Percentiles rank a stretch among this genome's conserved stretches.
Conservation (phyloP, 2,329 filamentous ascomycete genomes). For the Zopfia rhizophila region DNA sequence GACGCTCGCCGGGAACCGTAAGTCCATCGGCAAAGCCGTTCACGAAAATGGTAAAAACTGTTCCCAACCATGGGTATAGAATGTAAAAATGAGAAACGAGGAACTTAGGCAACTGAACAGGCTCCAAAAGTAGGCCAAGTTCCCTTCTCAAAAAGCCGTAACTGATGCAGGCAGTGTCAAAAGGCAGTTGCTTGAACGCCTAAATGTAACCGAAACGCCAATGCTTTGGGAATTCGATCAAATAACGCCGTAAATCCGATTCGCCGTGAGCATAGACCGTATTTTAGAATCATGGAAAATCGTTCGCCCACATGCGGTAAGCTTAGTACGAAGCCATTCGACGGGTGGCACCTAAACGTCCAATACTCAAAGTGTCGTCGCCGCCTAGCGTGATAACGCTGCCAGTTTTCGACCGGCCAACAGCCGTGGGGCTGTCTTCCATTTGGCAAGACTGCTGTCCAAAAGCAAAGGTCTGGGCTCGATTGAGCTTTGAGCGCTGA, state of each 20-base stretch:
- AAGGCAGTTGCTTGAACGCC: slow-evolving; percentile 50
- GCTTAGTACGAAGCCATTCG: slow-evolving; percentile 53
- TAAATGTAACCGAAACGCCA: slow-evolving; percentile 43
- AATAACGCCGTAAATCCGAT: slow-evolving; percentile 50
- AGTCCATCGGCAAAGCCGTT: slow-evolving; percentile 40
- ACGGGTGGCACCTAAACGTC: slow-evolving; percentile 46
- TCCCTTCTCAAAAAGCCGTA: slow-evolving; percentile 31
- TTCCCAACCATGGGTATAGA: slow-evolving; percentile 41
- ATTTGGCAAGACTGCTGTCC: slow-evolving; percentile 73
- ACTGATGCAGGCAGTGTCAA: slow-evolving; percentile 35
- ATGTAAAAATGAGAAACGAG: slow-evolving; percentile 39
- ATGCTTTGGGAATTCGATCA: slow-evolving; percentile 42
- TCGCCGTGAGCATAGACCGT: slow-evolving; percentile 45
- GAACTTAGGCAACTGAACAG: slow-evolving; percentile 28
- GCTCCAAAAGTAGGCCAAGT: slow-evolving; percentile 27
- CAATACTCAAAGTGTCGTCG: slow-evolving; percentile 42
- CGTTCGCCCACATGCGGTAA: slow-evolving; percentile 26
- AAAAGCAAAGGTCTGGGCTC: slow-evolving; percentile 95
- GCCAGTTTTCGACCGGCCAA: slow-evolving; percentile 45
- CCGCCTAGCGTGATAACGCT: slow-evolving; percentile 40
- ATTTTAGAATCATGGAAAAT: slow-evolving; percentile 45
- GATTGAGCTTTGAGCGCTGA: slow-evolving; percentile 83
- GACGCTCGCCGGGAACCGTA: slow-evolving; percentile 35
- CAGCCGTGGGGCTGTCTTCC: slow-evolving; percentile 70
- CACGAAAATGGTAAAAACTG: slow-evolving; percentile 35